Conservation (phyloP, 2,329 filamentous ascomycete genomes). For the Alternaria sp. region DNA sequence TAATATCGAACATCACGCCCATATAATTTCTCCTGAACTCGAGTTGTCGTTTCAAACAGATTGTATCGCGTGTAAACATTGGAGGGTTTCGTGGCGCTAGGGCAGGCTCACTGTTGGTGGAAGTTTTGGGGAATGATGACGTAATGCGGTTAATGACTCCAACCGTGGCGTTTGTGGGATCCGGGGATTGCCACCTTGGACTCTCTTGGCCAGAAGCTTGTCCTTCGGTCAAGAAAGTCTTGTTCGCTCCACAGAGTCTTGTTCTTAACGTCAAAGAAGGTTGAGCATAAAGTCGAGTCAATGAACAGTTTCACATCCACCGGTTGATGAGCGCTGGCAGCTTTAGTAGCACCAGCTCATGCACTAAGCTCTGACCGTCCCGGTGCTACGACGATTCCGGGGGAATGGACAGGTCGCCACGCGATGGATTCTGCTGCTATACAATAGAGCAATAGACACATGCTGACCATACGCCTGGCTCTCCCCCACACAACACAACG, state of each 20-base stretch:
- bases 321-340: neutral
- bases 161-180: constrained; percentile 1
- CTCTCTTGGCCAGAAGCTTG: constrained; percentile 15
- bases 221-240: constrained; percentile 13
- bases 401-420: neutral
- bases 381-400: neutral
- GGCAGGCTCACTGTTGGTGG: neutral
- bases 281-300: neutral
- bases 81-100: neutral
- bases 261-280: neutral
- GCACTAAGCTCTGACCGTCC: neutral
- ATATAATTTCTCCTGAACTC: neutral
- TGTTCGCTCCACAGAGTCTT: constrained; percentile 3
- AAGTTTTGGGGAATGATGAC: constrained; percentile 3
- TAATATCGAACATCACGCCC: neutral
- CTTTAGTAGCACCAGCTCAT: neutral
- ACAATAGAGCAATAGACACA: neutral
- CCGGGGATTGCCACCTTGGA: neutral
- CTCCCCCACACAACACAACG: neutral
- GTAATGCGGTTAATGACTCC: constrained; percentile 9
- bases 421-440: neutral
- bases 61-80: neutral
- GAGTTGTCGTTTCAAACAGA: neutral
- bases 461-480: neutral
- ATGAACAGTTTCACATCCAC: neutral